Conservation (phyloP, 441 rosid genomes). For the Pelargonium fulgidum region DNA sequence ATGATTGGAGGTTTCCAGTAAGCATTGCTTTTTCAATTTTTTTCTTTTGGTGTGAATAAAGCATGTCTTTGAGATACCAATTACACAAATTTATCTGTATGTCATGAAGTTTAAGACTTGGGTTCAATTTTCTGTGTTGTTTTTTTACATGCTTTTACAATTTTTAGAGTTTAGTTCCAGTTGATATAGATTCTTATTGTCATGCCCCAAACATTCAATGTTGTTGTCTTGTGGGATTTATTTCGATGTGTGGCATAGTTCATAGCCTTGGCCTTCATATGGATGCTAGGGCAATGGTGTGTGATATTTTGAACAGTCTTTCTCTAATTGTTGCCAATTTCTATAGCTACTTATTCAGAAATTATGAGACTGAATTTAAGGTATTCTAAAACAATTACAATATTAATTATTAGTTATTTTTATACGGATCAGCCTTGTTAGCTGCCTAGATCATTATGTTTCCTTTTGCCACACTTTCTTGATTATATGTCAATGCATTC, state of each 20-base stretch:
- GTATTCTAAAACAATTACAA: not conserved
- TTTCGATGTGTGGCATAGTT: not conserved
- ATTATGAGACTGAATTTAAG: not conserved
- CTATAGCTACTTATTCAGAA: not conserved
- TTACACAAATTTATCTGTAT: not conserved
- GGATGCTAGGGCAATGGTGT: not conserved
- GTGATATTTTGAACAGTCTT: not conserved
- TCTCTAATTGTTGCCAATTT: conserved; percentile 1
- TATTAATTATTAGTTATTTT: not conserved
- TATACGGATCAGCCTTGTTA: not conserved
- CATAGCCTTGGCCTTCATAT: not conserved
- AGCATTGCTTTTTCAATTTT: not conserved
- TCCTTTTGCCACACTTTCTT: conserved; percentile 6
- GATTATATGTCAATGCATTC: conserved; percentile 12
- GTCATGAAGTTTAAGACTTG: not conserved
- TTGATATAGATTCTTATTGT: not conserved
- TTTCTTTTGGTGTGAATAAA: not conserved
- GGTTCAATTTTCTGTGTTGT: not conserved
- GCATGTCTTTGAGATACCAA: not conserved
- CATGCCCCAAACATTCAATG: not conserved
- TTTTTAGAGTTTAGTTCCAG: not conserved
- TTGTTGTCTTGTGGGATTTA: not conserved
- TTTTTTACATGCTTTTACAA: not conserved
- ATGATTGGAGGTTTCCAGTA: not conserved
- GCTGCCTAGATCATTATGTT: conserved; percentile 4